Conservation (phyloP, 1,284 basidiomycete species). For the Ganoderma leucocontextum region DNA sequence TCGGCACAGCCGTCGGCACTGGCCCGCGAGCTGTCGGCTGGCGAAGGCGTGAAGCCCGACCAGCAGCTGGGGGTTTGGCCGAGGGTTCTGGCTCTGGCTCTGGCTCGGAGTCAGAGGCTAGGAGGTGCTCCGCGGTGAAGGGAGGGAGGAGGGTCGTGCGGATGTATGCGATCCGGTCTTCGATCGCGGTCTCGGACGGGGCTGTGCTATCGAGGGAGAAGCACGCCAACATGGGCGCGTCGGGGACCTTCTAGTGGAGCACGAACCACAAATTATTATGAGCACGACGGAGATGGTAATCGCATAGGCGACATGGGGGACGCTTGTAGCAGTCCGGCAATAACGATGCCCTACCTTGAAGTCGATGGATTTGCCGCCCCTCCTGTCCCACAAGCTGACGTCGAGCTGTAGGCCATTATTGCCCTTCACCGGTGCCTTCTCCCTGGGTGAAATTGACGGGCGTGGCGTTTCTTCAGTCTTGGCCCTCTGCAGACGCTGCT, state of each 20-base stretch:
- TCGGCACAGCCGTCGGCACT: neutral
- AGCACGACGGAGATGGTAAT: neutral
- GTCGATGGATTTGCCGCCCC: slow-evolving; percentile 11
- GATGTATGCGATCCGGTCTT: slow-evolving; percentile 37
- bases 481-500: slow-evolving; percentile 20
- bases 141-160: slow-evolving; percentile 32
- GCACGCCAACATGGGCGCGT: slow-evolving; percentile 7
- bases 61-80: neutral
- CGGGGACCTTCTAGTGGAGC: slow-evolving; percentile 15
- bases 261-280: neutral
- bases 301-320: neutral
- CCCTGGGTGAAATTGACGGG: neutral
- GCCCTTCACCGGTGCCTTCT: neutral
- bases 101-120: slow-evolving; percentile 16
- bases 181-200: slow-evolving; percentile 28
- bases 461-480: neutral
- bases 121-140: slow-evolving; percentile 27
- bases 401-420: slow-evolving; percentile 13
- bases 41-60: slow-evolving; percentile 22
- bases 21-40: slow-evolving; percentile 21
- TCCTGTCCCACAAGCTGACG: slow-evolving; percentile 22
- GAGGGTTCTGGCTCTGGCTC: slow-evolving; percentile 6
- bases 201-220: slow-evolving; percentile 17
- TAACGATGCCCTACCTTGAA: slow-evolving; percentile 17
- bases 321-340: neutral